These are phyloP conservation scores for Plectranthus barbatus DNA, from an alignment of 257 asterid genomes.

Conservation along the genomic window DNA sequence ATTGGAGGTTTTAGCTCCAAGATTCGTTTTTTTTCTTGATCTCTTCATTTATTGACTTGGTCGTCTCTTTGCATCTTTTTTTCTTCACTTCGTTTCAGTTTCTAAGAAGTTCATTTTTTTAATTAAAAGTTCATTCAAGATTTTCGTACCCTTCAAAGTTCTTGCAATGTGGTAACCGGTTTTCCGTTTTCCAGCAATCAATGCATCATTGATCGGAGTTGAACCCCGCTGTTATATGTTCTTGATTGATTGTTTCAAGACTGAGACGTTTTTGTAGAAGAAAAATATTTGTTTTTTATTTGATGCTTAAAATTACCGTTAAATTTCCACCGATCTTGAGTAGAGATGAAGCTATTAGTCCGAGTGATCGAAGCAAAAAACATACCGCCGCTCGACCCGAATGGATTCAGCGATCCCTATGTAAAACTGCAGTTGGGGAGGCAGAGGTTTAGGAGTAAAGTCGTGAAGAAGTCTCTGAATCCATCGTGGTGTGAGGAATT, in stretches of 20 bases:
- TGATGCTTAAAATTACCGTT: not conserved
- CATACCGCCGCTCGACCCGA: constrained; percentile 77
- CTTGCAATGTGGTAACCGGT: constrained; percentile 14
- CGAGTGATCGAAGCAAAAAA: constrained; percentile 84
- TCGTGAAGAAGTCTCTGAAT: constrained; percentile 71
- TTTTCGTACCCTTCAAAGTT: not conserved
- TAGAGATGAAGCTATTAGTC: constrained; percentile 71
- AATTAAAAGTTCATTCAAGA: not conserved
- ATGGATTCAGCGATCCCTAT: constrained; percentile 93
- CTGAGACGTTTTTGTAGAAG: not conserved
- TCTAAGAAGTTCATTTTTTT: not conserved
- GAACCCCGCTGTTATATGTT: not conserved
- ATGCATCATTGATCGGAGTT: not conserved
- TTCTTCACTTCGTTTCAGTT: constrained; percentile 4
- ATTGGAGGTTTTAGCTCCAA: constrained; percentile 19
- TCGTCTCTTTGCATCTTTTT: not conserved
- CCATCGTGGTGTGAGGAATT: constrained; percentile 98
- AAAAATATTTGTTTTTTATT: not conserved
- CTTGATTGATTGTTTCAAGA: constrained; percentile 11
- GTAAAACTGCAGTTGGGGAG: constrained; percentile 82
- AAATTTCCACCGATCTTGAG: not conserved
- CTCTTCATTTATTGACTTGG: constrained; percentile 3
- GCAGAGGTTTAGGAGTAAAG: constrained; percentile 71
- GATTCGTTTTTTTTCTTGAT: constrained; percentile 15
- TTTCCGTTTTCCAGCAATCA: constrained; percentile 11